These are phyloP conservation scores for Penicillium sp. DNA, from an alignment of 2,329 filamentous ascomycete species.

Conservation along the genomic window DNA sequence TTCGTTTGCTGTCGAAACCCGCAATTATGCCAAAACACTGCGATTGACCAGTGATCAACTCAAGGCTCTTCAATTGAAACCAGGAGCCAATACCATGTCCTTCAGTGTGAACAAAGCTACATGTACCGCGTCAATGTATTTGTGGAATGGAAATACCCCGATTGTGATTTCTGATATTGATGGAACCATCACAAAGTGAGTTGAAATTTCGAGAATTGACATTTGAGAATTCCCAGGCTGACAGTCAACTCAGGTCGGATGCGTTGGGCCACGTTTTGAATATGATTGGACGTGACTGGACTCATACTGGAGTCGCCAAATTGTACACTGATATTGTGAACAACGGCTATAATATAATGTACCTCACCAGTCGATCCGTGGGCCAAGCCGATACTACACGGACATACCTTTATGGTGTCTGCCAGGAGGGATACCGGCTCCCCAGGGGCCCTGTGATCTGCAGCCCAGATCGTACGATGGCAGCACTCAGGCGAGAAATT, in stretches of 20 bases:
- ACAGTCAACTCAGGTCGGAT: constrained; percentile 60
- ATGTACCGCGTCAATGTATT: constrained; percentile 87
- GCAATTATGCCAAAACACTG: constrained; percentile 95
- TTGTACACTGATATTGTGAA: constrained; percentile 91
- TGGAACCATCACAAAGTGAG: constrained; percentile 89
- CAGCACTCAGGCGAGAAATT: constrained; percentile 84
- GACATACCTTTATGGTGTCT: constrained; percentile 83
- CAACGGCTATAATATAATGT: constrained; percentile 99
- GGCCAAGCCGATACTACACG: constrained; percentile 90
- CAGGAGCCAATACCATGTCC: constrained; percentile 88
- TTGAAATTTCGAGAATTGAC: background rate
- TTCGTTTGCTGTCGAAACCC: constrained; percentile 62
- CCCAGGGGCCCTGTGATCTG: constrained; percentile 92
- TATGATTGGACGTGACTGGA: constrained; percentile 98
- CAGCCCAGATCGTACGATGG: constrained; percentile 91
- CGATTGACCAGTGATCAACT: constrained; percentile 93
- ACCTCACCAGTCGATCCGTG: constrained; percentile 89
- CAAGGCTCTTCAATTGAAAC: constrained; percentile 76
- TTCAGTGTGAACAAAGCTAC: constrained; percentile 96
- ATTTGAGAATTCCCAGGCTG: constrained; percentile 9
- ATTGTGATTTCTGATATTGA: constrained; percentile 99
- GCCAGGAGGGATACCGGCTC: constrained; percentile 81
- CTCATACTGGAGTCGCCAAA: constrained; percentile 93
- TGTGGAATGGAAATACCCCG: constrained; percentile 87
- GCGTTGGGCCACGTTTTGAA: constrained; percentile 91